A percentile compares a stretch with the other conserved stretches of the same genome.
phyloP scores from a whole-genome alignment of 1,284 basidiomycete species.

The Tilletiaria anomala region DNA sequence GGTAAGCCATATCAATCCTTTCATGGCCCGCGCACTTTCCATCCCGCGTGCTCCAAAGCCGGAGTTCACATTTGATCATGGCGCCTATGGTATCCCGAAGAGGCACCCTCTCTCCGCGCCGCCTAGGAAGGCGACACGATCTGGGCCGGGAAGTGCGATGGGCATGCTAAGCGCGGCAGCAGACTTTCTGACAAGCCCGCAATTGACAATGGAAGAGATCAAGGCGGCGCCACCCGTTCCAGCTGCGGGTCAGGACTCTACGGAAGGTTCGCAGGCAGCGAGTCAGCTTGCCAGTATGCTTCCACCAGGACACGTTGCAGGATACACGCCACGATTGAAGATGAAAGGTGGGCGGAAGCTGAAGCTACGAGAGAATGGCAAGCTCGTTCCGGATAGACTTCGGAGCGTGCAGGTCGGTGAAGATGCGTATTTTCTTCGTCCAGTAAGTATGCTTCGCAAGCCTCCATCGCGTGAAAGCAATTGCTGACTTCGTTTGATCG shows the following conservation, averaged over 20 bases:
- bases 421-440: constrained; percentile 67
- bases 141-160: neutral
- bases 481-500: neutral
- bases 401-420: constrained; percentile 62
- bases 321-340: neutral
- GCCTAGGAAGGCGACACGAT: constrained; percentile 6
- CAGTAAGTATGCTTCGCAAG: too few relatives aligned
- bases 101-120: constrained; percentile 18
- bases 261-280: neutral
- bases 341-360: constrained; percentile 4
- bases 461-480: too few relatives aligned
- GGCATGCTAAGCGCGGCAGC: constrained; percentile 1
- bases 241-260: too few relatives aligned
- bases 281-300: too few relatives aligned
- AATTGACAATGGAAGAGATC: too few relatives aligned
- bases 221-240: too few relatives aligned
- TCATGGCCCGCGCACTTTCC: too few relatives aligned
- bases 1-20: too few relatives aligned
- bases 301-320: neutral
- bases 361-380: constrained; percentile 29
- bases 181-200: neutral
- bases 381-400: constrained; percentile 29
- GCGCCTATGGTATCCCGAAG: constrained; percentile 44
- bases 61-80: constrained; percentile 37
- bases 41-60: too few relatives aligned